Conservation (phyloP, 2,329 filamentous ascomycete genomes). For the Colletotrichum shisoi region DNA sequence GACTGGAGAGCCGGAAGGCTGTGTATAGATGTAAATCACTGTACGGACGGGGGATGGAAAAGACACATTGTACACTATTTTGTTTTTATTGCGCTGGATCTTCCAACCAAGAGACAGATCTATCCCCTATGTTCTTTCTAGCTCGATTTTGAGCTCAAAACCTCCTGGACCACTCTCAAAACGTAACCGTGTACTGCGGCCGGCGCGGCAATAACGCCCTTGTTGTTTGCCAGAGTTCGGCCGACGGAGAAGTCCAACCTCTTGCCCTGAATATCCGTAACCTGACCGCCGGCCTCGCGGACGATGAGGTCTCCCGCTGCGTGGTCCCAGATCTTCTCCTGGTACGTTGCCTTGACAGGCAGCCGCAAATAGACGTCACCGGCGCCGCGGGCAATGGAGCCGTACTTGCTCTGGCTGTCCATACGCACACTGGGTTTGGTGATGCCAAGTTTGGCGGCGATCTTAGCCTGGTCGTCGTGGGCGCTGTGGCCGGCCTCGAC, state of each 20-base stretch:
- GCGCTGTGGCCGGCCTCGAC: constrained; percentile 93
- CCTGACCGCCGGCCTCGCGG: constrained; percentile 88
- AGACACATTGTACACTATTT: constrained; percentile 32
- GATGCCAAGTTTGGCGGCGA: constrained; percentile 86
- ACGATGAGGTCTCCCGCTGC: constrained; percentile 95
- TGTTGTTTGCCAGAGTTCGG: constrained; percentile 86
- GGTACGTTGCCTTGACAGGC: constrained; percentile 84
- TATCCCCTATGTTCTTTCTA: constrained; percentile 9
- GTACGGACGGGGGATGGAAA: constrained; percentile 26
- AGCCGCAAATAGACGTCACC: constrained; percentile 94
- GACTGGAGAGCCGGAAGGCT: constrained; percentile 25
- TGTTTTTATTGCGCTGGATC: constrained; percentile 8
- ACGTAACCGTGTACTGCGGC: constrained; percentile 77
- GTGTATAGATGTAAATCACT: constrained; percentile 39
- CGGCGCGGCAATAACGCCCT: constrained; percentile 90
- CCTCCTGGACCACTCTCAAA: constrained; percentile 81
- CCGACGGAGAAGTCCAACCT: constrained; percentile 86
- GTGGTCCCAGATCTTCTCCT: constrained; percentile 99
- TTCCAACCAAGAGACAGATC: not conserved
- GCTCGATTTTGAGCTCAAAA: constrained; percentile 59
- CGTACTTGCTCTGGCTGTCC: constrained; percentile 99
- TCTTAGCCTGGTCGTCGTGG: constrained; percentile 85
- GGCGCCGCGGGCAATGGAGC: constrained; percentile 89
- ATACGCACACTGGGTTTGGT: constrained; percentile 89
- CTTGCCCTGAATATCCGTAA: constrained; percentile 88